phyloP scores from a whole-genome alignment of 1,139 yeast species.

The Blastobotrys elegans region DNA sequence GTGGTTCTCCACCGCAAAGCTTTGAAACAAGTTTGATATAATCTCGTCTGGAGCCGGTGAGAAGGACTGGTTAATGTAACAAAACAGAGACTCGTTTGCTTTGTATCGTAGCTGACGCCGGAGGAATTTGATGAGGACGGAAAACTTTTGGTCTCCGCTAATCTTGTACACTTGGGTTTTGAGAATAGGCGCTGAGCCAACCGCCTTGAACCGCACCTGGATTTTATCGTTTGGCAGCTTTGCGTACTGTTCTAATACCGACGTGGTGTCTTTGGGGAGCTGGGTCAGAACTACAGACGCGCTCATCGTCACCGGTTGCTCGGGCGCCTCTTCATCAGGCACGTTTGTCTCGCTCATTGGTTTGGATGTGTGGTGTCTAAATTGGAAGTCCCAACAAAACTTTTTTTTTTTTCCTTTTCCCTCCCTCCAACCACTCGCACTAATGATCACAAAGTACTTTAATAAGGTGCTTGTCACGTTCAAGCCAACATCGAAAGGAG shows the following conservation, averaged over 20 bases:
- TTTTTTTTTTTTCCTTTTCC: too few species aligned
- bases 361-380: too few species aligned
- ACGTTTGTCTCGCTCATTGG: slow-evolving; percentile 14
- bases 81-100: slow-evolving; percentile 33
- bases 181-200: slow-evolving; percentile 39
- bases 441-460: slow-evolving; percentile 82
- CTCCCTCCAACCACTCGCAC: neutral
- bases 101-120: slow-evolving; percentile 33
- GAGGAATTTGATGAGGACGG: slow-evolving; percentile 35
- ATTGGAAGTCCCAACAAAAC: too few species aligned
- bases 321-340: slow-evolving; percentile 30
- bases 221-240: slow-evolving; percentile 23
- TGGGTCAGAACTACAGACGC: slow-evolving; percentile 32
- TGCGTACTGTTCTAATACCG: slow-evolving; percentile 26
- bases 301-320: slow-evolving; percentile 28
- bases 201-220: slow-evolving; percentile 32
- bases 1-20: slow-evolving; percentile 34
- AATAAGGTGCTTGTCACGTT: slow-evolving; percentile 71
- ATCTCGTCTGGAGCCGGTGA: slow-evolving; percentile 39
- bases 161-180: slow-evolving; percentile 35
- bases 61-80: slow-evolving; percentile 38
- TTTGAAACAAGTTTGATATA: slow-evolving; percentile 30
- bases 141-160: slow-evolving; percentile 34
- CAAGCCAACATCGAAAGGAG: slow-evolving; percentile 68
- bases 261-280: slow-evolving; percentile 31